Evolutionary conservation across 192 early-diverging fungal species (phyloP), one percentile per base, ranked within the genome.

Genomic region (Umbelopsis sp.): DNA sequence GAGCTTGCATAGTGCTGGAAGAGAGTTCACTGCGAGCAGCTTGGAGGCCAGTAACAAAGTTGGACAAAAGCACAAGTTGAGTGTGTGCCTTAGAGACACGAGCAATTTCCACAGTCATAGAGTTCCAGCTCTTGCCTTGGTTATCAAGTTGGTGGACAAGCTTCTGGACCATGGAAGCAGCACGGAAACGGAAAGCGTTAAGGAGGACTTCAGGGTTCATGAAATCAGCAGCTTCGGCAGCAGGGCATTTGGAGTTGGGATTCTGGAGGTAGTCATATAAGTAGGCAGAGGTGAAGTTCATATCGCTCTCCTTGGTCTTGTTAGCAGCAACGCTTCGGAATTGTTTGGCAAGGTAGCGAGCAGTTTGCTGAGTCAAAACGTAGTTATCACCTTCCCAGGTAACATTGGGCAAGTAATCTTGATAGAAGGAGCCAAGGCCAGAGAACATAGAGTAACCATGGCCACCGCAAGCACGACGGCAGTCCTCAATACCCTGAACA

Each of bases 341-440:
- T 49, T 85, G 85, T 76, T 88, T 91, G 73, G 93, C 66, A 31
- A 96, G 81, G 78, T 92, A 95, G 43, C 93, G 91, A 41, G 87
- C 82, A 17, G 91, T 91, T 83, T 96, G 95, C 78, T 95, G 95
- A 7, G 92, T 91, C 70, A 96, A 75, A 22, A 96, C 85, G 74
- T 91, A 90, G 84, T 94, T 94, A 74, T 94, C 93, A 53, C 93
- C 93, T 77, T 94, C 93, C 90, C 89, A 92, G 56, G 91, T 94
- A 49, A 87, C 87, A 67, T 91, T 92, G 17, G 91, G 91, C 29
- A 89, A 83, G 53, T 87, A 84, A 73, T 94, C 88, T 74, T 85
- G 85, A 32, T 87, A 87, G 77, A 92, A 85, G 52, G 85, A 79
- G 32, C 82, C 83, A 14, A 94, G 81, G 1, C 93, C 93, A 45